Percentiles rank a stretch among this genome's conserved stretches.
Conservation (phyloP, 371 early-diverging fungal species). For the Catenaria anguillulae region DNA sequence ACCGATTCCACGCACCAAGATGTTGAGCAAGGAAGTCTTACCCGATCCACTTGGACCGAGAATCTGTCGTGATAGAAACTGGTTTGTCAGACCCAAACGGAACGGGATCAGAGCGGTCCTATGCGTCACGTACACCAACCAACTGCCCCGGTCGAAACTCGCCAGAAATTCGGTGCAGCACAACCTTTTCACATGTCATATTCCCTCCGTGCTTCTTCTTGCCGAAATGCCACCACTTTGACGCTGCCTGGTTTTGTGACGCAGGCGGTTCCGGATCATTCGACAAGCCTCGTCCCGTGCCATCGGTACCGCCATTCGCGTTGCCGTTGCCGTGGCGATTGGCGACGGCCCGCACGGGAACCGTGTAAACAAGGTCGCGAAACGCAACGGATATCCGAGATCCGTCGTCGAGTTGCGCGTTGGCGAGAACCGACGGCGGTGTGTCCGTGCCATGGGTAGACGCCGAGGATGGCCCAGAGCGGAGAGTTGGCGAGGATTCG, state of each 20-base stretch:
- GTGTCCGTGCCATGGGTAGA: no score
- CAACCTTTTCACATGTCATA: background rate
- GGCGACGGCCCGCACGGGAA: background rate
- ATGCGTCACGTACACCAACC: slow-evolving; percentile 18
- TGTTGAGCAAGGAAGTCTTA: slow-evolving; percentile 51
- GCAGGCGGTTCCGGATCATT: no score
- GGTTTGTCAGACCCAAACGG: no score
- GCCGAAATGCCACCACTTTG: no score
- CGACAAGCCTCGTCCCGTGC: no score
- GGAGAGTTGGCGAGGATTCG: no score
- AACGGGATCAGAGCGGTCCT: no score
- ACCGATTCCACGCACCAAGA: slow-evolving; percentile 18
- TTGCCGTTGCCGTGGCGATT: background rate
- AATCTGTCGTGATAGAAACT: slow-evolving; percentile 12
- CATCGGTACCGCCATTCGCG: background rate
- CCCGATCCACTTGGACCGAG: slow-evolving; percentile 58
- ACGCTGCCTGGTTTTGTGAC: background rate
- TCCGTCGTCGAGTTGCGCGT: background rate
- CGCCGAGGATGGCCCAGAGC: no score
- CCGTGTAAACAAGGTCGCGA: background rate
- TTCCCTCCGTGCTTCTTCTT: background rate
- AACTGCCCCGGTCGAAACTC: slow-evolving; percentile 22
- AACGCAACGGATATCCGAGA: background rate
- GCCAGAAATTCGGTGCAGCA: slow-evolving; percentile 20
- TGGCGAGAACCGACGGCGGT: no score